These are phyloP conservation scores for Aspergillus conjunctus DNA, from an alignment of 495 filamentous ascomycete species.

Conservation along the genomic window DNA sequence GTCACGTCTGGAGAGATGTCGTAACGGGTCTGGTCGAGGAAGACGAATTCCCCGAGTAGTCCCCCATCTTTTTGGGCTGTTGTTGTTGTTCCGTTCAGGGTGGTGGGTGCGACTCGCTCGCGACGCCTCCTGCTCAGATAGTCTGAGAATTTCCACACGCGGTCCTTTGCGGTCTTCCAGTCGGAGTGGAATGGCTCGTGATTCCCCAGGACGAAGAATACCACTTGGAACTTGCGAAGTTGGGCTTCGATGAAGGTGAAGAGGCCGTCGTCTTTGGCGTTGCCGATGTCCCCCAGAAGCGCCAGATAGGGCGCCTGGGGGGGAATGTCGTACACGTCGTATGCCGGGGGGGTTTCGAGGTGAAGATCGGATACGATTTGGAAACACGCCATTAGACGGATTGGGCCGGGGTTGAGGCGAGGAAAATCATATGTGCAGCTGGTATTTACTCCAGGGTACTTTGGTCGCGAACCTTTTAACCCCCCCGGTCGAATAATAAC, in stretches of 20 bases:
- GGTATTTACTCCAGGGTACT: too few relatives aligned
- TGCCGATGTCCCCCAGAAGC: conserved; percentile 61
- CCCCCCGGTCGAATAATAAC: too few relatives aligned
- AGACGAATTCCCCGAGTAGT: conserved; percentile 44
- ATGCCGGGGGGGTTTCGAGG: conserved; percentile 49
- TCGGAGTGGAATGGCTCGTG: conserved; percentile 56
- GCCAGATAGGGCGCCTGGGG: conserved; percentile 53
- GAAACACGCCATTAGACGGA: conserved; percentile 30
- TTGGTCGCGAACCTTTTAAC: too few relatives aligned
- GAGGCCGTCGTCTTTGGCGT: conserved; percentile 40
- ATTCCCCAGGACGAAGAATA: conserved; percentile 59
- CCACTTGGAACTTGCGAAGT: conserved; percentile 45
- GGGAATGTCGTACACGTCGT: conserved; percentile 48
- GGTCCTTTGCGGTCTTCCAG: conserved; percentile 37
- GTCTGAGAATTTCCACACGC: conserved; percentile 26
- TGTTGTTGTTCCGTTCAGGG: too few relatives aligned
- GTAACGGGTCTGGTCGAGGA: conserved; percentile 48
- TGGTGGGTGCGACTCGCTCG: background rate
- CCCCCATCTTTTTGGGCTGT: too few relatives aligned
- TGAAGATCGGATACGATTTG: conserved; percentile 64
- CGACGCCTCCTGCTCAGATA: conserved; percentile 11
- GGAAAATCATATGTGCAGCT: too few relatives aligned
- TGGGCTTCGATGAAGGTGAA: conserved; percentile 48
- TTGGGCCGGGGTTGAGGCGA: too few relatives aligned
- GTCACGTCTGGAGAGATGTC: conserved; percentile 38